Conservation (phyloP, 176 grass and related monocot species). For the Aegilops speltoides region DNA sequence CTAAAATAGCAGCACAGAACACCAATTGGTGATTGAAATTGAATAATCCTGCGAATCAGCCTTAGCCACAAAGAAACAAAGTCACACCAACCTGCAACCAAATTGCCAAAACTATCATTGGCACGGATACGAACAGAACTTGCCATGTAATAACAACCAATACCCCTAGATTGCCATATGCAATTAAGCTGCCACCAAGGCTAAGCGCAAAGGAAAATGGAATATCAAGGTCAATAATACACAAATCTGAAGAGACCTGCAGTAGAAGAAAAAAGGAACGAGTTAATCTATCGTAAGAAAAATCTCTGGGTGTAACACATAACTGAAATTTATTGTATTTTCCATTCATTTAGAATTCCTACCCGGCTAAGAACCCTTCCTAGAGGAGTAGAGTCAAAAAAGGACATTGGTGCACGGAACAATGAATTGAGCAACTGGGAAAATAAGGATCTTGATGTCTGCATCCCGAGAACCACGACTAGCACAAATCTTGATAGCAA, state of each 20-base stretch:
- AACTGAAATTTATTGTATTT: not conserved
- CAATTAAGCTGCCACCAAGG: conserved; percentile 47
- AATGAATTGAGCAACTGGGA: conserved; percentile 67
- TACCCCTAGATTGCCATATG: conserved; percentile 76
- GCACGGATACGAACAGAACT: conserved; percentile 75
- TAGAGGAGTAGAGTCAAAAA: conserved; percentile 90
- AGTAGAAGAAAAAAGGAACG: not conserved
- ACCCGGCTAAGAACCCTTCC: conserved; percentile 91
- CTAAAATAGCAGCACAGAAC: conserved; percentile 18
- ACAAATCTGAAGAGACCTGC: conserved; percentile 86
- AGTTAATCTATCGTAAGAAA: not conserved
- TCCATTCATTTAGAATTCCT: conserved; percentile 38
- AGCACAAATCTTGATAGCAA: not conserved
- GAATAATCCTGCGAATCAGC: not conserved
- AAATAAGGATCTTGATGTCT: conserved; percentile 91
- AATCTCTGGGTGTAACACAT: not conserved
- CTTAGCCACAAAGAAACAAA: not conserved
- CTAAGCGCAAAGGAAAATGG: conserved; percentile 63
- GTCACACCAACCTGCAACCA: conserved; percentile 45
- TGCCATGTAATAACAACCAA: conserved; percentile 87
- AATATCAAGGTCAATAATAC: conserved; percentile 84
- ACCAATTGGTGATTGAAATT: conserved; percentile 1
- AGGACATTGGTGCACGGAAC: conserved; percentile 83
- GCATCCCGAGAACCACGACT: conserved; percentile 53
- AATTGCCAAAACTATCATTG: conserved; percentile 68